phyloP scores from a whole-genome alignment of 202 grass and related monocot genomes.

The Eragrostis tef region DNA sequence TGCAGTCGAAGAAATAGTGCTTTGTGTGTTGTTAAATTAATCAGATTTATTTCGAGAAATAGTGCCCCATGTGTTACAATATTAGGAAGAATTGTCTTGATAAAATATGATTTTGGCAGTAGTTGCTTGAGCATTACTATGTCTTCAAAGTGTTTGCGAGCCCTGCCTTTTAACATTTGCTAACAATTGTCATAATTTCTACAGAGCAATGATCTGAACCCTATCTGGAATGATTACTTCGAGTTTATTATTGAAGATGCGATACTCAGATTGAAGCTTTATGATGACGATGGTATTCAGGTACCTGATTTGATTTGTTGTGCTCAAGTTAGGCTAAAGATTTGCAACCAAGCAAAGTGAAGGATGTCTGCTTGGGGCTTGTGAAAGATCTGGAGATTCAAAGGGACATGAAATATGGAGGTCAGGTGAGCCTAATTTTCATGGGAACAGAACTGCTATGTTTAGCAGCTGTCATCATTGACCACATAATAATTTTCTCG shows the following conservation, averaged over 20 bases:
- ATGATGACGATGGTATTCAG: conserved; percentile 92
- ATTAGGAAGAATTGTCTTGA: no score
- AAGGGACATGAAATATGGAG: conserved; percentile 86
- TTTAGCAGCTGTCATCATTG: conserved; percentile 8
- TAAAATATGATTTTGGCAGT: no score
- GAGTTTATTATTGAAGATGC: conserved; percentile 92
- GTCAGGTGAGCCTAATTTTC: conserved; percentile 66
- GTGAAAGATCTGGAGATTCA: conserved; percentile 97
- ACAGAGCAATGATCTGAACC: conserved; percentile 89
- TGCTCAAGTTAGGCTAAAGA: conserved; percentile 81
- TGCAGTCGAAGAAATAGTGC: no score
- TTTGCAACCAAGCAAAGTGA: conserved; percentile 90
- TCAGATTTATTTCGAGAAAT: no score
- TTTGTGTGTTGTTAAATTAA: no score
- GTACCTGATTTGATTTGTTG: conserved; percentile 89
- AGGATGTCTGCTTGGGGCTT: conserved; percentile 94
- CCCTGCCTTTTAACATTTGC: conserved; percentile 21
- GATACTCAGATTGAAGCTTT: conserved; percentile 90
- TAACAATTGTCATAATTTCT: conserved; percentile 34
- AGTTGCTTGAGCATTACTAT: no score
- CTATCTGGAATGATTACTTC: conserved; percentile 97
- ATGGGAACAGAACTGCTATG: background rate
- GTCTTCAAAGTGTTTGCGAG: no score
- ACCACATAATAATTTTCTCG: conserved; percentile 11
- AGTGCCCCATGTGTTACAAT: no score